Evolutionary conservation across 169 alveolate species (phyloP).

Genomic region (Plasmodium gaboni): DNA sequence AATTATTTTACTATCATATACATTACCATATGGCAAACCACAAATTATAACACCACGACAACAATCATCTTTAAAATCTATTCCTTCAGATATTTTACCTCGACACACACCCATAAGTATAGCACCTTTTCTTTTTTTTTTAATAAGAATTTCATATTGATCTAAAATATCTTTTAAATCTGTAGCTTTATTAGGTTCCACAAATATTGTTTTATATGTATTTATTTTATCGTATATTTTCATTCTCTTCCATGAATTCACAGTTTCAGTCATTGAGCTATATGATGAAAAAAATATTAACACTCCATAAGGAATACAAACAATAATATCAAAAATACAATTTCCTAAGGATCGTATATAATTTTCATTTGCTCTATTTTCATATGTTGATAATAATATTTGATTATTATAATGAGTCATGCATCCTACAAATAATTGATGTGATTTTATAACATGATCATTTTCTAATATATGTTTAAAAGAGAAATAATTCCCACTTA

Average conservation of each 20-base stretch:
- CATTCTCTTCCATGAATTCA: conserved; percentile 88
- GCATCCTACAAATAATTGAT: conserved; percentile 88
- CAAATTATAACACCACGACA: conserved; percentile 93
- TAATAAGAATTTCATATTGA: conserved; percentile 83
- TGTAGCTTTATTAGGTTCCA: conserved; percentile 81
- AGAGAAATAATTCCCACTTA: conserved; percentile 88
- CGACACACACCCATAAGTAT: conserved; percentile 94
- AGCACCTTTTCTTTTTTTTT: conserved; percentile 88
- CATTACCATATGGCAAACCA: conserved; percentile 94
- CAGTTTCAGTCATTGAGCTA: conserved; percentile 88
- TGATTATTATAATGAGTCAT: conserved; percentile 81
- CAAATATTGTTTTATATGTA: conserved; percentile 78
- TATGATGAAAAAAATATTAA: conserved; percentile 92
- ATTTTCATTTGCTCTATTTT: conserved; percentile 86
- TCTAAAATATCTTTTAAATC: conserved; percentile 77
- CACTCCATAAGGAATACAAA: conserved; percentile 90
- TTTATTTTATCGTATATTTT: conserved; percentile 83
- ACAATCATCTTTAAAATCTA: conserved; percentile 93
- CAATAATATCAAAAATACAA: conserved; percentile 86
- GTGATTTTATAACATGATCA: conserved; percentile 92
- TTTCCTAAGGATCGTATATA: conserved; percentile 88
- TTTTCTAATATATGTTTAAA: conserved; percentile 92
- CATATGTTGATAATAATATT: conserved; percentile 85
- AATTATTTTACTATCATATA: conserved; percentile 90
- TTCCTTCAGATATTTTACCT: conserved; percentile 96